A percentile compares a stretch with the other conserved stretches of the same genome.
phyloP scores from a whole-genome alignment of 352 stramenopile genomes.

The Phytophthora melonis region DNA sequence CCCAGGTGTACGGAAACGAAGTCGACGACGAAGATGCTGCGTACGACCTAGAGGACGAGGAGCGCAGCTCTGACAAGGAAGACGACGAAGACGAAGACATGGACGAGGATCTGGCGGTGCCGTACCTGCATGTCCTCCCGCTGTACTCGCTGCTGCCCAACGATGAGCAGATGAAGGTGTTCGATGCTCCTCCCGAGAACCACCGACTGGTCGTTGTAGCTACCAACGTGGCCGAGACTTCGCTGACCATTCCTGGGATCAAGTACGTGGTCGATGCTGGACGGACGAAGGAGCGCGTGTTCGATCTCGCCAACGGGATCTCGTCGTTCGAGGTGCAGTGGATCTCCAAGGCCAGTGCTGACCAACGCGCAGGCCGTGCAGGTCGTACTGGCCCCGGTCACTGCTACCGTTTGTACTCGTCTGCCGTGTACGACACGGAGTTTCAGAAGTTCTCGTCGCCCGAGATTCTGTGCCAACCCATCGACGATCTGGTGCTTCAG shows the following conservation, averaged over 20 bases:
- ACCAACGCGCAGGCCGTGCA: slow-evolving; percentile 95
- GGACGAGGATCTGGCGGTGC: slow-evolving; percentile 66
- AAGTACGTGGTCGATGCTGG: slow-evolving; percentile 98
- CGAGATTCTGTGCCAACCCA: slow-evolving; percentile 92
- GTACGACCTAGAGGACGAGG: slow-evolving; percentile 62
- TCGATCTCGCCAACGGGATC: slow-evolving; percentile 92
- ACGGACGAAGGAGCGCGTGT: slow-evolving; percentile 96
- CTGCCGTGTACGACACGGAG: slow-evolving; percentile 95
- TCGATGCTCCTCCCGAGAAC: slow-evolving; percentile 87
- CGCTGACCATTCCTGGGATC: slow-evolving; percentile 95
- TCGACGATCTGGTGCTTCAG: slow-evolving; percentile 97
- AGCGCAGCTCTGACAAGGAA: slow-evolving; percentile 48
- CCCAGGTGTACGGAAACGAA: slow-evolving; percentile 64
- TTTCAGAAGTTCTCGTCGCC: slow-evolving; percentile 93
- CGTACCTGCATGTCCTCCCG: slow-evolving; percentile 94
- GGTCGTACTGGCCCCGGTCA: slow-evolving; percentile 96
- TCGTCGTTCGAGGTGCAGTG: slow-evolving; percentile 95
- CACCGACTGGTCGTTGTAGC: slow-evolving; percentile 96
- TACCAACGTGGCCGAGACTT: slow-evolving; percentile 99
- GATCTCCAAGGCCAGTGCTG: slow-evolving; percentile 88
- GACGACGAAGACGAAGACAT: slow-evolving; percentile 85
- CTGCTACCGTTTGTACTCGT: slow-evolving; percentile 98
- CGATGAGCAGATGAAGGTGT: slow-evolving; percentile 95
- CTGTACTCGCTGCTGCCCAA: slow-evolving; percentile 97
- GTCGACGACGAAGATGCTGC: slow-evolving; percentile 51